A percentile compares a stretch with the other conserved stretches of the same genome.
Evolutionary conservation across 2,329 filamentous ascomycete species (phyloP).

Genomic region (Coniosporium tulheliwenetii): DNA sequence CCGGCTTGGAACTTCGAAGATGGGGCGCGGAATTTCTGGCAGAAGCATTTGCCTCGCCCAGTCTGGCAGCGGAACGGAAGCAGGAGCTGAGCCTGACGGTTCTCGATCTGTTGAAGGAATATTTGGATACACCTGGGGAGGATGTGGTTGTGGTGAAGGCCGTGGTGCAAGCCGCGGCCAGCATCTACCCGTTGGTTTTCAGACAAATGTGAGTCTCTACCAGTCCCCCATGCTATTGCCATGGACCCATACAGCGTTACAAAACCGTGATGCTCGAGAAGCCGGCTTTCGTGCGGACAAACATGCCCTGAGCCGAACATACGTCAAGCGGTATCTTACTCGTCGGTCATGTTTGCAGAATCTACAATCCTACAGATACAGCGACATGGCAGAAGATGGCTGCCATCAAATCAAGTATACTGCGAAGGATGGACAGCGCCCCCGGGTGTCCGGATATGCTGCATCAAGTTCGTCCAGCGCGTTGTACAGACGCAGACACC

Average conservation of each 20-base stretch:
- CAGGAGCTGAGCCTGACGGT: slow-evolving; percentile 62
- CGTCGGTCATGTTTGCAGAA: slow-evolving; percentile 38
- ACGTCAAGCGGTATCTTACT: slow-evolving; percentile 9
- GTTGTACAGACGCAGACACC: slow-evolving; percentile 85
- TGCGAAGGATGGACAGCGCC: slow-evolving; percentile 75
- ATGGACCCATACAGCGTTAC: background rate
- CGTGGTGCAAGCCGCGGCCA: slow-evolving; percentile 75
- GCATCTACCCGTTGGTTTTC: slow-evolving; percentile 84
- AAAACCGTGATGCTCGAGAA: too few relatives aligned
- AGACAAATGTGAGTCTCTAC: slow-evolving; percentile 70
- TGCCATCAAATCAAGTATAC: slow-evolving; percentile 74
- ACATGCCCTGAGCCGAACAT: too few relatives aligned
- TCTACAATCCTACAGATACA: slow-evolving; percentile 69
- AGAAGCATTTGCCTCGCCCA: slow-evolving; percentile 90
- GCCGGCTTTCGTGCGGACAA: too few relatives aligned
- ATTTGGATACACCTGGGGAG: slow-evolving; percentile 36
- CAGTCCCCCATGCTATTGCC: slow-evolving; percentile 1
- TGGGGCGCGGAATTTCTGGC: slow-evolving; percentile 95
- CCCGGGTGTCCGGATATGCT: slow-evolving; percentile 72
- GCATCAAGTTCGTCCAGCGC: slow-evolving; percentile 92
- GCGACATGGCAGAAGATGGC: slow-evolving; percentile 78
- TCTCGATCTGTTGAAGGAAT: slow-evolving; percentile 51
- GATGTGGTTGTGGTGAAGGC: slow-evolving; percentile 72
- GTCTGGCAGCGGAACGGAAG: slow-evolving; percentile 62
- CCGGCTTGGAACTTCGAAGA: slow-evolving; percentile 68